Percentiles rank a stretch among this genome's conserved stretches.
These are phyloP conservation scores for Monilinia polystroma DNA, from an alignment of 2,329 filamentous ascomycete genomes.

Conservation along the genomic window DNA sequence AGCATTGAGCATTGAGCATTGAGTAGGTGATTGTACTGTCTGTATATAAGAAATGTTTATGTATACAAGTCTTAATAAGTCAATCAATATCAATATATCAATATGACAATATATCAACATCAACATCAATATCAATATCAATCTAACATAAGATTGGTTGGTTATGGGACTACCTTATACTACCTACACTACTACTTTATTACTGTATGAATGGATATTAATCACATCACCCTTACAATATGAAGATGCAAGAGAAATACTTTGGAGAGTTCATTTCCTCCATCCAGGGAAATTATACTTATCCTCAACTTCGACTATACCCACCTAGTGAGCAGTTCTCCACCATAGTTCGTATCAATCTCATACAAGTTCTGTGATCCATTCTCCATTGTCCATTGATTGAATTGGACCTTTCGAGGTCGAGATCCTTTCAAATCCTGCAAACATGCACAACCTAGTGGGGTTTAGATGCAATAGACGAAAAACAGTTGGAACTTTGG, in stretches of 20 bases:
- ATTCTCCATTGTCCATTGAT: background rate
- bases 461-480: background rate
- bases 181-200: too few relatives aligned
- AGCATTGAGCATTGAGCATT: too few relatives aligned
- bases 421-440: background rate
- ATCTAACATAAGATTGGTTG: background rate
- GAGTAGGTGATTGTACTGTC: background rate
- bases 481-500: background rate
- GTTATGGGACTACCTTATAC: background rate
- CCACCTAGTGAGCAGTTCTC: background rate
- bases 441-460: background rate
- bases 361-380: background rate
- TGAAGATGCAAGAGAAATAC: too few relatives aligned
- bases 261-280: background rate
- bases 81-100: background rate
- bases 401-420: background rate
- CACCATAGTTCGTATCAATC: slow-evolving; percentile 18
- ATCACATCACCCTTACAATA: too few relatives aligned
- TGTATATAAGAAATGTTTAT: background rate
- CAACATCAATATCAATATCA: background rate
- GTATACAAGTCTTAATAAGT: background rate
- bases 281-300: background rate
- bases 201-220: too few relatives aligned
- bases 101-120: too few relatives aligned
- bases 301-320: too few relatives aligned